Evolutionary conservation across 257 asterid species (phyloP).

Genomic region (Petunia axillaris): DNA sequence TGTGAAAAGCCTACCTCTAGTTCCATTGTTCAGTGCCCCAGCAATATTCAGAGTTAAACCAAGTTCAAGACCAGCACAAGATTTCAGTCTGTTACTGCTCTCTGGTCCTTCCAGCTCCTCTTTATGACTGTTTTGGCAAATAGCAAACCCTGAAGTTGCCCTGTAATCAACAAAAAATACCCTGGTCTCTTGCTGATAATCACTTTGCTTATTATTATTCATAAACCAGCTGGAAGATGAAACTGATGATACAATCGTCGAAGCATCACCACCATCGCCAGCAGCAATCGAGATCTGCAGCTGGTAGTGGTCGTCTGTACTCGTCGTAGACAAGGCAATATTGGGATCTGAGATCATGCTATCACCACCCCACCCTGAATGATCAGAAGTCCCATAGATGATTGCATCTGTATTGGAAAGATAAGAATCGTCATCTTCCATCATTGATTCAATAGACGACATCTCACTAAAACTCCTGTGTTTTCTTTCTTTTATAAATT

Average conservation of each 20-base stretch:
- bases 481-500: too few species aligned
- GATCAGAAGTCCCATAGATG: not conserved
- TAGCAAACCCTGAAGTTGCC: constrained; percentile 71
- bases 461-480: not conserved
- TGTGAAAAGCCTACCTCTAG: constrained; percentile 52
- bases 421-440: not conserved
- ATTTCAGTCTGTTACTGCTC: constrained; percentile 51
- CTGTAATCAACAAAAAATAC: constrained; percentile 45
- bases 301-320: not conserved
- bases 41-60: not conserved
- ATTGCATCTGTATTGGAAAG: not conserved
- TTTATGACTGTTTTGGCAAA: constrained; percentile 30
- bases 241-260: not conserved
- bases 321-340: not conserved
- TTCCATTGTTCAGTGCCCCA: constrained; percentile 56
- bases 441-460: not conserved
- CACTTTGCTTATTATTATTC: too few species aligned
- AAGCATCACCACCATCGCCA: not conserved
- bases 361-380: not conserved
- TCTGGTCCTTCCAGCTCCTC: not conserved
- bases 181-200: too few species aligned
- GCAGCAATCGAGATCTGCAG: not conserved
- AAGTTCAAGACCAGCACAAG: constrained; percentile 1
- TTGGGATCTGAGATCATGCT: not conserved
- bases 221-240: not conserved